Evolutionary conservation across 2,329 filamentous ascomycete genomes (phyloP).

Genomic region (Colletotrichum tamarilloi): DNA sequence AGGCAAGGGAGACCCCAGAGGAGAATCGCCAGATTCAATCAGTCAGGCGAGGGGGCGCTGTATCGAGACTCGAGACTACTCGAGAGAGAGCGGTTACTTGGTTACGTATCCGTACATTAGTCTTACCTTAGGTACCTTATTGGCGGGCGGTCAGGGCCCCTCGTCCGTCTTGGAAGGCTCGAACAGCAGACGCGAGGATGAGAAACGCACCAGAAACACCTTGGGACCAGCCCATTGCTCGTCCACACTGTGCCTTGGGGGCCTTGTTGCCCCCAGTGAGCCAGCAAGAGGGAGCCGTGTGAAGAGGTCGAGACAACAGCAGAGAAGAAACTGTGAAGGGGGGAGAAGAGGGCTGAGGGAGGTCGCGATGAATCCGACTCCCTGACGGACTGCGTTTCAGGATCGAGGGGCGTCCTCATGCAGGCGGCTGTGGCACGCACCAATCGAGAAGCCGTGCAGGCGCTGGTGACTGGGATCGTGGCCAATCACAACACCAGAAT

Average conservation of each 20-base stretch:
- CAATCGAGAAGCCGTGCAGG: constrained; percentile 19
- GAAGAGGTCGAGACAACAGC: neutral
- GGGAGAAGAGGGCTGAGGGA: constrained; percentile 17
- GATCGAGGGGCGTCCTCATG: constrained; percentile 30
- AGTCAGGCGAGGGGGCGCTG: constrained; percentile 15
- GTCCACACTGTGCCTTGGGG: constrained; percentile 18
- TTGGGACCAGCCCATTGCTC: constrained; percentile 12
- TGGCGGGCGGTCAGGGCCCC: constrained; percentile 19
- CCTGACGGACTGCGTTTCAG: constrained; percentile 35
- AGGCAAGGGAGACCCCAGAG: constrained; percentile 30
- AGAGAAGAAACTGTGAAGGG: constrained; percentile 14
- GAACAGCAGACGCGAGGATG: constrained; percentile 31
- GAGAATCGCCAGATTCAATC: constrained; percentile 28
- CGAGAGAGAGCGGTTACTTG: neutral
- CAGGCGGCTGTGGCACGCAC: constrained; percentile 24
- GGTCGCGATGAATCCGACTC: constrained; percentile 34
- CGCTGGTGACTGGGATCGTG: neutral
- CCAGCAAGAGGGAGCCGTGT: neutral
- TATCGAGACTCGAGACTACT: constrained; percentile 13
- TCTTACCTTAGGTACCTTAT: neutral
- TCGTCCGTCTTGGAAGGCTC: constrained; percentile 7
- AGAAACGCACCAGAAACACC: constrained; percentile 36
- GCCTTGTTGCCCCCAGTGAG: neutral
- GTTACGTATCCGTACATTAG: neutral
- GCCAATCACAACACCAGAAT: constrained; percentile 26